A percentile compares a stretch with the other conserved stretches of the same genome.
Conservation (phyloP, 164 flowering plant genomes). For the Tetrastigma voinierianum region DNA sequence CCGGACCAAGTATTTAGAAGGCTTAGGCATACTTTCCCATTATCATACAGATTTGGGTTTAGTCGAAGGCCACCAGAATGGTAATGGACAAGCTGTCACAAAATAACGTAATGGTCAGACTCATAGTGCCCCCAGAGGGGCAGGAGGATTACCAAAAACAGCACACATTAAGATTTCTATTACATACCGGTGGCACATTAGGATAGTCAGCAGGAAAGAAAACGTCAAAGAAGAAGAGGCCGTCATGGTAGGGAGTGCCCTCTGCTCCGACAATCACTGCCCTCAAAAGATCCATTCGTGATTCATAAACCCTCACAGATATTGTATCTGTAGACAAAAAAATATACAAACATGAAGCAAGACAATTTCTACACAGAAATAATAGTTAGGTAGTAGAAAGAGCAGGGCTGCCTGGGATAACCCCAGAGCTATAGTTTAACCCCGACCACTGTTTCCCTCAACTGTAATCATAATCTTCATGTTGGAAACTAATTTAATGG, state of each 20-base stretch:
- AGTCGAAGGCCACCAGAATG: conserved; percentile 79
- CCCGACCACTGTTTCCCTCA: no score
- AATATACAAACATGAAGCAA: background rate
- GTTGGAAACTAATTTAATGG: background rate
- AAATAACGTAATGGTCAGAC: conserved; percentile 14
- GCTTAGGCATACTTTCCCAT: conserved; percentile 94
- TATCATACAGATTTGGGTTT: conserved; percentile 76
- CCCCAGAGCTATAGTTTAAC: background rate
- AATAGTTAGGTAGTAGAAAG: background rate
- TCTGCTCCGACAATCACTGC: conserved; percentile 89
- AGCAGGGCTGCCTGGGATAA: background rate
- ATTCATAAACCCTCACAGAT: conserved; percentile 72
- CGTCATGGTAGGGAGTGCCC: conserved; percentile 92
- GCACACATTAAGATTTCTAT: background rate
- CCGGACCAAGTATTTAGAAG: conserved; percentile 91
- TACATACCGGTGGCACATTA: conserved; percentile 69
- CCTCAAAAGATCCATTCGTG: conserved; percentile 81
- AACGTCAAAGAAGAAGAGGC: conserved; percentile 81
- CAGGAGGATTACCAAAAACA: background rate
- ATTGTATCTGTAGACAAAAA: conserved; percentile 50
- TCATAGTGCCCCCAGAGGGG: background rate
- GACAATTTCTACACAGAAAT: background rate
- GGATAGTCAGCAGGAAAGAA: conserved; percentile 64
- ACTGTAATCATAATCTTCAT: background rate
- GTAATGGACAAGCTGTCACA: conserved; percentile 64